Conservation (phyloP, 768 basidiomycete species). For the Boletus rubropictus region DNA sequence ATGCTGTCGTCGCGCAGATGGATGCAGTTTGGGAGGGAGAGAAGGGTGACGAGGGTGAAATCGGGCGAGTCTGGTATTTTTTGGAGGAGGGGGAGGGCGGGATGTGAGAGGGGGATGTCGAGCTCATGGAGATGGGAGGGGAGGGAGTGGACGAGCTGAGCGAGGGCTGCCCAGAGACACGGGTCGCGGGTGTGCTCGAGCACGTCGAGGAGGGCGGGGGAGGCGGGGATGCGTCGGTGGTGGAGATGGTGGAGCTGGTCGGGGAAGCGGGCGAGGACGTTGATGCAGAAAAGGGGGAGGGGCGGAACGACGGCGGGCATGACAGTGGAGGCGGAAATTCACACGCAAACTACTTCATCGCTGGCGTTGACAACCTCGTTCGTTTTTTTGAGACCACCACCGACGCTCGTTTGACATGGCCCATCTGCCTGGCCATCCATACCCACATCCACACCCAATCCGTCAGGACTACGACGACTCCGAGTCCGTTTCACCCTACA, state of each 20-base stretch:
- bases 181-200: constrained; percentile 41
- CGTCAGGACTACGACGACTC: constrained; percentile 44
- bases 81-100: constrained; percentile 52
- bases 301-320: constrained; percentile 36
- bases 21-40: constrained; percentile 51
- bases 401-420: constrained; percentile 30
- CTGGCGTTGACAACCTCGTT: constrained; percentile 17
- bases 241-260: constrained; percentile 34
- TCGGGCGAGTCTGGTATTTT: constrained; percentile 44
- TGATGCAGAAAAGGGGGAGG: constrained; percentile 48
- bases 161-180: constrained; percentile 54
- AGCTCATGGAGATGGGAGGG: constrained; percentile 33
- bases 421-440: constrained; percentile 37
- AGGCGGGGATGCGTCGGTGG: constrained; percentile 33
- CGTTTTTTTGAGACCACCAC: constrained; percentile 3
- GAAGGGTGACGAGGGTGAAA: constrained; percentile 61
- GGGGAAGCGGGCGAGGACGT: constrained; percentile 37
- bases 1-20: constrained; percentile 58
- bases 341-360: constrained; percentile 18
- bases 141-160: constrained; percentile 53
- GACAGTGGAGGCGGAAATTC: constrained; percentile 7
- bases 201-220: constrained; percentile 40
- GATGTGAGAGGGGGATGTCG: constrained; percentile 51
- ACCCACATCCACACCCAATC: constrained; percentile 27
- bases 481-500: constrained; percentile 50